These are phyloP conservation scores for Fennellomyces sp. DNA, from an alignment of 371 early-diverging fungal genomes.

Conservation along the genomic window DNA sequence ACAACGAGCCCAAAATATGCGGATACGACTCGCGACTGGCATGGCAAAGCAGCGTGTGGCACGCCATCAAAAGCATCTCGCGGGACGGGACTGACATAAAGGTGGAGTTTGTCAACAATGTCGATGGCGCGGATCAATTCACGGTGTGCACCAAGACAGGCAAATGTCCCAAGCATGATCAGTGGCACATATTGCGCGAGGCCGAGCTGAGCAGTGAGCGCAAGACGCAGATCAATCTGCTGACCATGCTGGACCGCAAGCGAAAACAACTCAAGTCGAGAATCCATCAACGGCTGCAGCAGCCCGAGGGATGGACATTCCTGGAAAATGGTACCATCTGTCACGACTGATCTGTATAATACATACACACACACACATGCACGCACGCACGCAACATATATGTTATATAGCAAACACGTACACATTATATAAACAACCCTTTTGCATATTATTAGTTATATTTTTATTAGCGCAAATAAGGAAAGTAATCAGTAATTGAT, in stretches of 20 bases:
- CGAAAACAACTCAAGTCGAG: neutral
- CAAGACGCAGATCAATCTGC: neutral
- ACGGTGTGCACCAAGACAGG: neutral
- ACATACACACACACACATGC: neutral
- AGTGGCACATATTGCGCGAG: neutral
- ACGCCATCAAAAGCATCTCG: neutral
- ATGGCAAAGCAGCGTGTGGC: constrained; percentile 2
- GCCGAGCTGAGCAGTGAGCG: constrained; percentile 1
- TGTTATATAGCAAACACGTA: neutral
- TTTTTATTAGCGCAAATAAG: neutral
- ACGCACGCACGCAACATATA: neutral
- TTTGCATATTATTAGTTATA: neutral
- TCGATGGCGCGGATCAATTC: neutral
- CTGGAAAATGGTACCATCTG: constrained; percentile 10
- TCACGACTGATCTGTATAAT: too few relatives aligned
- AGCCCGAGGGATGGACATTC: neutral
- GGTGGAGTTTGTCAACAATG: neutral
- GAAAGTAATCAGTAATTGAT: constrained; percentile 33
- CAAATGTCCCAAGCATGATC: constrained; percentile 9
- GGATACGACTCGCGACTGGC: constrained; percentile 9
- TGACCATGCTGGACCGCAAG: neutral
- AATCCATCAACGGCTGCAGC: neutral
- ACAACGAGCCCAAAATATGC: neutral
- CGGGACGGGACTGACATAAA: neutral
- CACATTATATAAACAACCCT: neutral